These are phyloP conservation scores for Pilasporangium apinafurcum DNA, from an alignment of 352 stramenopile genomes.

Conservation along the genomic window DNA sequence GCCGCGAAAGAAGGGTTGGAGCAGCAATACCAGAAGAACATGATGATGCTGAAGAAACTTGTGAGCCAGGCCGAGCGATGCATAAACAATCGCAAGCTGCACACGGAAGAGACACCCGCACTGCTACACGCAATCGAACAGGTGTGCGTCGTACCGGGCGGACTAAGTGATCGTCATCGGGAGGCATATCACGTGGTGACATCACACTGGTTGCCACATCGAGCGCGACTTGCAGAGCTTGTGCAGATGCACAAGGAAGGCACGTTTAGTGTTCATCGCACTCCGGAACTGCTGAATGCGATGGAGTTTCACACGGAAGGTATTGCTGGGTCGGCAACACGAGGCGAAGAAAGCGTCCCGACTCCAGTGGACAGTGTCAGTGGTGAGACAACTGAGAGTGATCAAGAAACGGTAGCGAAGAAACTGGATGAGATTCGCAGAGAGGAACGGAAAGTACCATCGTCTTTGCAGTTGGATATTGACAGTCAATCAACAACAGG, in stretches of 20 bases:
- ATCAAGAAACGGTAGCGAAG: slow-evolving; percentile 30
- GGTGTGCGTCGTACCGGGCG: slow-evolving; percentile 44
- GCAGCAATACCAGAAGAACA: slow-evolving; percentile 29
- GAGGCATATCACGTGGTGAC: slow-evolving; percentile 65
- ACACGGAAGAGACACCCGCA: slow-evolving; percentile 54
- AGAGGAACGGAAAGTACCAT: slow-evolving; percentile 45
- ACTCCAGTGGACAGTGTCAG: slow-evolving; percentile 13
- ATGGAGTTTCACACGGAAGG: slow-evolving; percentile 73
- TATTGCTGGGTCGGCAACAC: slow-evolving; percentile 31
- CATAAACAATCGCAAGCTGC: slow-evolving; percentile 73
- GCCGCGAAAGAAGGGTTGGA: slow-evolving; percentile 32
- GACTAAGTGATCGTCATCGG: slow-evolving; percentile 28
- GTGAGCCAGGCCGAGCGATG: slow-evolving; percentile 48
- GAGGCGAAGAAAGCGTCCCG: slow-evolving; percentile 31
- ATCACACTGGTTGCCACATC: slow-evolving; percentile 50
- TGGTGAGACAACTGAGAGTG: slow-evolving; percentile 12
- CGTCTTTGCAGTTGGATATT: slow-evolving; percentile 26
- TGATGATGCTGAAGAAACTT: slow-evolving; percentile 39
- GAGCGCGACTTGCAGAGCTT: slow-evolving; percentile 45
- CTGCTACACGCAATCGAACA: slow-evolving; percentile 62
- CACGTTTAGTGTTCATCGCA: slow-evolving; percentile 74
- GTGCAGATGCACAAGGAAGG: slow-evolving; percentile 73
- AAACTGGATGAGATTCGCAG: slow-evolving; percentile 62
- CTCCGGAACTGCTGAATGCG: slow-evolving; percentile 47
- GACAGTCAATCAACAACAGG: slow-evolving; percentile 16